Evolutionary conservation across 192 early-diverging fungal genomes (phyloP).

Genomic region (Radiomyces spectabilis): DNA sequence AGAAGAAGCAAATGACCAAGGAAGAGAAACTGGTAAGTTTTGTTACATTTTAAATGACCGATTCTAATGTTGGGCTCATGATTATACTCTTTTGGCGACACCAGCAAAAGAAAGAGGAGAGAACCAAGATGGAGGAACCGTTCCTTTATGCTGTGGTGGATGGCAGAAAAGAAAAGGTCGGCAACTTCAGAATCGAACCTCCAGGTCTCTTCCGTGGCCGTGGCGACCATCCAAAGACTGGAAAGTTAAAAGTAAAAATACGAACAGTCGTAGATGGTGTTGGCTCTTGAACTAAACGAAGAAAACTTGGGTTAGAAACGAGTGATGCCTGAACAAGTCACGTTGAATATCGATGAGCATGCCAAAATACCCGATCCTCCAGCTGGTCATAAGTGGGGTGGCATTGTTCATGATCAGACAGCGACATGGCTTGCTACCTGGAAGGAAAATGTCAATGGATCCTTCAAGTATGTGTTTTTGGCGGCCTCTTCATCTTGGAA

Average conservation of each 20-base stretch:
- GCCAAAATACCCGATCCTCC: conserved; percentile 77
- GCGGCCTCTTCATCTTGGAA: conserved; percentile 91
- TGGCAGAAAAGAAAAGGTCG: conserved; percentile 93
- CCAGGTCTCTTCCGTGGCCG: conserved; percentile 95
- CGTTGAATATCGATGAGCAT: conserved; percentile 80
- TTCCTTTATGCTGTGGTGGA: conserved; percentile 74
- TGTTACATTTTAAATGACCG: background rate
- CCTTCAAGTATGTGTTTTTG: conserved; percentile 92
- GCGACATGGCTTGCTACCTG: conserved; percentile 97
- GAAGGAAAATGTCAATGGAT: conserved; percentile 97
- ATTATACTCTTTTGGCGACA: no score
- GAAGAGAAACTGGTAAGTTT: conserved; percentile 70
- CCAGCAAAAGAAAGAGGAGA: conserved; percentile 59
- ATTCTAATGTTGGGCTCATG: no score
- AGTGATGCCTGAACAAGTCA: conserved; percentile 90
- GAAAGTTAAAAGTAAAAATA: conserved; percentile 66
- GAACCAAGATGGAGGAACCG: conserved; percentile 59
- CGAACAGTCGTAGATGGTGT: background rate
- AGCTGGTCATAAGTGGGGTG: conserved; percentile 82
- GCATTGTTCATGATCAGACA: conserved; percentile 80
- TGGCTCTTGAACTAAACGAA: background rate
- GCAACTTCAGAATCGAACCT: conserved; percentile 96
- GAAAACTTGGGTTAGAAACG: conserved; percentile 40
- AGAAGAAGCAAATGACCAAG: conserved; percentile 79
- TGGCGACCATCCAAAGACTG: conserved; percentile 93